These are phyloP conservation scores for Cladorrhinum sp. DNA, from an alignment of 2,329 filamentous ascomycete species.

Conservation along the genomic window DNA sequence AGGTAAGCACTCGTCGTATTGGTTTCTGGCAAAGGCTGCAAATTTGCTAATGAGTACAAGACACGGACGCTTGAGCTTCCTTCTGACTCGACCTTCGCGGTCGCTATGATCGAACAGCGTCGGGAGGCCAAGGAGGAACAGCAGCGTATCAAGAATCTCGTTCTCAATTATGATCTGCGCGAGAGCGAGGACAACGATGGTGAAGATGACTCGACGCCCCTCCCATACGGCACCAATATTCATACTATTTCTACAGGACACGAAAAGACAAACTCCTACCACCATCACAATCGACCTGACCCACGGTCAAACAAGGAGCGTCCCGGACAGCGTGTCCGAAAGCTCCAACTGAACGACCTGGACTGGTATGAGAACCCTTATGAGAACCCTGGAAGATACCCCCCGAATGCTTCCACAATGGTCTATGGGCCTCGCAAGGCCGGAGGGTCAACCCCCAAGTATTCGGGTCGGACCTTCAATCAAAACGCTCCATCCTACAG, in stretches of 20 bases:
- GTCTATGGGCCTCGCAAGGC: neutral
- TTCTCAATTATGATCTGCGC: constrained; percentile 91
- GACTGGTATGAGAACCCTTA: constrained; percentile 78
- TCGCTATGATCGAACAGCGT: constrained; percentile 94
- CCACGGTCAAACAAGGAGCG: constrained; percentile 56
- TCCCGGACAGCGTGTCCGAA: constrained; percentile 76
- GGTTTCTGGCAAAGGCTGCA: neutral
- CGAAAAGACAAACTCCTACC: constrained; percentile 48
- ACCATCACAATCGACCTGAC: constrained; percentile 55
- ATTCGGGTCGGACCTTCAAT: neutral
- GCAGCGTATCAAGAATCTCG: constrained; percentile 95
- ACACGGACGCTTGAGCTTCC: constrained; percentile 88
- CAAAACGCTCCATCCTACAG: neutral
- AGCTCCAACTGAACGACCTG: constrained; percentile 92
- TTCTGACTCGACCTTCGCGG: constrained; percentile 87
- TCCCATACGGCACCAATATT: constrained; percentile 49
- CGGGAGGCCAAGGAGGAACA: constrained; percentile 95
- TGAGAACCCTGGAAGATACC: constrained; percentile 19
- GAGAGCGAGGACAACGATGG: constrained; percentile 78
- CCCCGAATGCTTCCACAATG: neutral
- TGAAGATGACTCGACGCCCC: constrained; percentile 49
- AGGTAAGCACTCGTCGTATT: constrained; percentile 51
- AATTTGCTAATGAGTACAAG: constrained; percentile 42
- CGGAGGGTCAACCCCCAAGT: constrained; percentile 2
- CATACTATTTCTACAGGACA: constrained; percentile 45